Evolutionary conservation across 1,139 yeast species (phyloP).

Genomic region (Protomyces inouyei): DNA sequence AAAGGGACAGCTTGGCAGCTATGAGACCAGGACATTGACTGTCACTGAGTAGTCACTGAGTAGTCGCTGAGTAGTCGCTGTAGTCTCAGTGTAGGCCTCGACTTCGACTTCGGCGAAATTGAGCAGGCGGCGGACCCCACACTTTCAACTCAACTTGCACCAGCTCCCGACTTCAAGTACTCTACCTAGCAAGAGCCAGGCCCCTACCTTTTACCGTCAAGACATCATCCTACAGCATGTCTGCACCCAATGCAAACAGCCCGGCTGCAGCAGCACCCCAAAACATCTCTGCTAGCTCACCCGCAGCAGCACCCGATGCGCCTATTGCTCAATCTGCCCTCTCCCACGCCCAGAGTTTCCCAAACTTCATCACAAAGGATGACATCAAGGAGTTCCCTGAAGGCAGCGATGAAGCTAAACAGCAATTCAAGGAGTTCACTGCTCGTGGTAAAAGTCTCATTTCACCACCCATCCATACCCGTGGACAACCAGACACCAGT

Average conservation of each 20-base stretch:
- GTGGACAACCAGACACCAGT: neutral
- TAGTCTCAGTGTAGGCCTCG: no score
- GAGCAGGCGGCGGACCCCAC: no score
- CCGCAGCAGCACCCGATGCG: neutral
- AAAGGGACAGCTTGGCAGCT: no score
- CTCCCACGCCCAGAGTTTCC: neutral
- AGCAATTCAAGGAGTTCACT: neutral
- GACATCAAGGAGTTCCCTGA: neutral
- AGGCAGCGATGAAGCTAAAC: neutral
- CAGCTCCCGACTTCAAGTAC: no score
- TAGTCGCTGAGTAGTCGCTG: no score
- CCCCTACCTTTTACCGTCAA: no score
- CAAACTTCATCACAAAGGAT: neutral
- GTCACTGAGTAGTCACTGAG: no score
- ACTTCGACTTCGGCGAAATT: no score
- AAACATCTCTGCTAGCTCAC: neutral
- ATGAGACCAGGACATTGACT: no score
- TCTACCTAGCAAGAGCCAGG: no score
- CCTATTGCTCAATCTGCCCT: neutral
- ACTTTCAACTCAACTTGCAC: no score
- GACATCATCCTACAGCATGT: neutral
- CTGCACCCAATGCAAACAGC: neutral
- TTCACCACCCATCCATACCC: constrained; percentile 1
- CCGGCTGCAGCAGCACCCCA: neutral
- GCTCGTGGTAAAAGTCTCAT: neutral